phyloP scores from a whole-genome alignment of 202 grass and related monocot genomes.

The Saccharum hybrid region DNA sequence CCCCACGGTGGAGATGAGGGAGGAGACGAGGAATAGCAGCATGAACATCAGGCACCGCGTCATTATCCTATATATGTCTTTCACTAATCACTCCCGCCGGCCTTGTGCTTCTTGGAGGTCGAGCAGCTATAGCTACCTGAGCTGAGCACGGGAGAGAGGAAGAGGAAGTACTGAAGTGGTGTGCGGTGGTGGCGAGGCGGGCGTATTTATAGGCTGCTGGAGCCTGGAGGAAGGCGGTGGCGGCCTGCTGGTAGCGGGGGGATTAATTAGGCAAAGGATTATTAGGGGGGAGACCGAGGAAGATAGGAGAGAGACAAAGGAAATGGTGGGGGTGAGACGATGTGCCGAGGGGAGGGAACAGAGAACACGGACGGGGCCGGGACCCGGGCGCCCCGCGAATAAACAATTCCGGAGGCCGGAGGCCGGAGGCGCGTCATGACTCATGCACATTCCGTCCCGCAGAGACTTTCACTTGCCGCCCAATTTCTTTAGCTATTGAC shows the following conservation, averaged over 20 bases:
- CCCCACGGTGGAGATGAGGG: slow-evolving; percentile 73
- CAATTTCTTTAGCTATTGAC: slow-evolving; percentile 31
- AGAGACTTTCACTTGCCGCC: slow-evolving; percentile 7
- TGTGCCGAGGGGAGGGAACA: slow-evolving; percentile 37
- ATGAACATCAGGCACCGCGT: slow-evolving; percentile 47
- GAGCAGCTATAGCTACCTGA: neutral
- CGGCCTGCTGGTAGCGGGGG: neutral
- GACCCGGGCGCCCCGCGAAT: neutral
- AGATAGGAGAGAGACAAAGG: slow-evolving; percentile 39
- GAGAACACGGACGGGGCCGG: slow-evolving; percentile 9
- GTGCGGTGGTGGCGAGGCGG: neutral
- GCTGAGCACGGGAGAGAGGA: neutral
- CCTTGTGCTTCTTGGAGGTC: neutral
- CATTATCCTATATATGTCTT: slow-evolving; percentile 34
- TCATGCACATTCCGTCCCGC: neutral
- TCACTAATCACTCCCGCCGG: neutral
- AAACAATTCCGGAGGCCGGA: slow-evolving; percentile 35
- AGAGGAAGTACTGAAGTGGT: neutral
- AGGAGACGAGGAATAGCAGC: slow-evolving; percentile 54
- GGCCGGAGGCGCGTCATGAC: slow-evolving; percentile 21
- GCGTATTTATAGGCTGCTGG: slow-evolving; percentile 55
- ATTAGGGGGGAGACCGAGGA: slow-evolving; percentile 38
- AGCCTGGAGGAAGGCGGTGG: neutral
- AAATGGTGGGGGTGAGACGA: neutral
- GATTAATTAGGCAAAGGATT: slow-evolving; percentile 1